These are phyloP conservation scores for Sideroxylon spinosum DNA, from an alignment of 179 eudicot species.

Conservation along the genomic window DNA sequence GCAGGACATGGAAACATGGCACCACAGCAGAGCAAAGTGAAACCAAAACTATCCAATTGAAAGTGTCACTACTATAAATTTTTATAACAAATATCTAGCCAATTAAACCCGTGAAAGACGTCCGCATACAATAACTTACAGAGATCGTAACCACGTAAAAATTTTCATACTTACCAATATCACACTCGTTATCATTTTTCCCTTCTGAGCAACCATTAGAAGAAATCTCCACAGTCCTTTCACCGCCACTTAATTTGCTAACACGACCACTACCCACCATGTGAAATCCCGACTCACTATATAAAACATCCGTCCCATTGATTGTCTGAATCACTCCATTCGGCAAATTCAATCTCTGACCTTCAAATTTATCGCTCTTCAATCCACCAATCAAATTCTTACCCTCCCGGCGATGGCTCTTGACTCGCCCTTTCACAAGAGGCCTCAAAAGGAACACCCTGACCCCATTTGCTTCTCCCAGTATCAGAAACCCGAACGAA, in stretches of 20 bases:
- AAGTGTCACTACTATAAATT: no score
- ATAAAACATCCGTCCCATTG: constrained; percentile 26
- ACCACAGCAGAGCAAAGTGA: background rate
- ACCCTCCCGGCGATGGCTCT: constrained; percentile 29
- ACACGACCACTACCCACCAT: constrained; percentile 32
- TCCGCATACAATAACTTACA: background rate
- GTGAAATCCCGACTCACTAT: constrained; percentile 19
- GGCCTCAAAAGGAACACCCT: constrained; percentile 61
- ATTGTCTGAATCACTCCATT: constrained; percentile 36
- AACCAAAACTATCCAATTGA: background rate
- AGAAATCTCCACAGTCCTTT: constrained; percentile 16
- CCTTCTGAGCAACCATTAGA: constrained; percentile 27
- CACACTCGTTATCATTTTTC: constrained; percentile 33
- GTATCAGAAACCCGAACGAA: constrained; percentile 52
- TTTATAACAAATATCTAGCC: background rate
- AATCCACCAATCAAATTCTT: constrained; percentile 28
- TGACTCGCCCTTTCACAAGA: constrained; percentile 61
- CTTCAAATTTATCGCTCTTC: constrained; percentile 19
- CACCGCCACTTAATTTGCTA: constrained; percentile 16
- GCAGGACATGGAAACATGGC: background rate
- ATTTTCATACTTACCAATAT: constrained; percentile 43
- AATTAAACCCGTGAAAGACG: background rate
- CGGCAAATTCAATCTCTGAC: constrained; percentile 23
- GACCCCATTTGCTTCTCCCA: constrained; percentile 76
- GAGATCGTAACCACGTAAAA: background rate